Evolutionary conservation across 805 yeast genomes (phyloP).

Genomic region (Zygoascus biomembranicola): DNA sequence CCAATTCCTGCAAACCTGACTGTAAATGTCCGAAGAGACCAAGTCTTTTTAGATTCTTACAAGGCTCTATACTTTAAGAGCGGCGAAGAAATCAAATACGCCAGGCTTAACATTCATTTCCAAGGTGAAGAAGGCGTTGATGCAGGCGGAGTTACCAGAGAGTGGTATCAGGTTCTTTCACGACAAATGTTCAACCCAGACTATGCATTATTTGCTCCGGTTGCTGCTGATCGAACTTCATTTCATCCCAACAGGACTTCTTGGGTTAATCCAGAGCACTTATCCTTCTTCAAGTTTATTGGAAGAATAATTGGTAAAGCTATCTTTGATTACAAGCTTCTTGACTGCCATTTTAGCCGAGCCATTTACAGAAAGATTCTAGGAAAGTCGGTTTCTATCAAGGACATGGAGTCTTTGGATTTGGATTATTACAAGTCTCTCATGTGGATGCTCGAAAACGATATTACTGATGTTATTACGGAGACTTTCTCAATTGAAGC

Average conservation of each 20-base stretch:
- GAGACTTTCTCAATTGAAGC: constrained; percentile 92
- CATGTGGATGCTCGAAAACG: constrained; percentile 94
- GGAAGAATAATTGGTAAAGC: constrained; percentile 95
- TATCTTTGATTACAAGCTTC: constrained; percentile 70
- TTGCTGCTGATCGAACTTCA: constrained; percentile 83
- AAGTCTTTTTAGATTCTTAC: constrained; percentile 87
- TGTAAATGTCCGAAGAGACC: constrained; percentile 71
- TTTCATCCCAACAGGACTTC: constrained; percentile 94
- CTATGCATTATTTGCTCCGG: constrained; percentile 85
- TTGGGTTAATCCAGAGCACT: constrained; percentile 86
- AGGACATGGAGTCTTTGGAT: constrained; percentile 92
- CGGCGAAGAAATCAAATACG: constrained; percentile 59
- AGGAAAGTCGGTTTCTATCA: constrained; percentile 70
- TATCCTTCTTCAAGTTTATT: constrained; percentile 86
- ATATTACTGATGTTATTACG: constrained; percentile 88
- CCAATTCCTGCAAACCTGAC: constrained; percentile 19
- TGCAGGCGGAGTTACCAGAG: constrained; percentile 97
- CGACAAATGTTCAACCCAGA: constrained; percentile 95
- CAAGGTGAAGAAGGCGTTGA: constrained; percentile 94
- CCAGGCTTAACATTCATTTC: constrained; percentile 73
- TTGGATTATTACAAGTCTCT: constrained; percentile 86
- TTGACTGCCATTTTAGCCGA: constrained; percentile 92
- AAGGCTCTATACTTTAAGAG: constrained; percentile 72
- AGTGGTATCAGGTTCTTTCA: constrained; percentile 92
- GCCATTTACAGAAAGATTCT: constrained; percentile 87